Percentiles rank a stretch among this genome's conserved stretches.
Conservation (phyloP, 1,284 basidiomycete species). For the Cryptococcus sp. region DNA sequence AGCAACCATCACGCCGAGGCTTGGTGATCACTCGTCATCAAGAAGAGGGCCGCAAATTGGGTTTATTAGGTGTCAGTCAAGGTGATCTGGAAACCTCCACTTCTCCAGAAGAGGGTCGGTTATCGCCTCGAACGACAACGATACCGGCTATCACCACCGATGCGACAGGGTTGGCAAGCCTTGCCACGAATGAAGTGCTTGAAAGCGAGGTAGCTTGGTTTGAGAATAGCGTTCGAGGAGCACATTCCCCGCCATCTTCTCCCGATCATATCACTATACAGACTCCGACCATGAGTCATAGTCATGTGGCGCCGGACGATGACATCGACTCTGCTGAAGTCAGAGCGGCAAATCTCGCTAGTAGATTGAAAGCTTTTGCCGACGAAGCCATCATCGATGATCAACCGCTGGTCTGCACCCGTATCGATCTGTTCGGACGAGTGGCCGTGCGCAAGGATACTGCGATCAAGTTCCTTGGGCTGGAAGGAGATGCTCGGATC, state of each 20-base stretch:
- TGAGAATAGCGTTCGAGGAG: slow-evolving; percentile 17
- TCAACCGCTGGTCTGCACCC: slow-evolving; percentile 43
- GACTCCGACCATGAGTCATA: slow-evolving; percentile 21
- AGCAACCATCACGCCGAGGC: slow-evolving; percentile 16
- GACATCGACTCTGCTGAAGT: slow-evolving; percentile 33
- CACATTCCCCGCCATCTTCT: slow-evolving; percentile 20
- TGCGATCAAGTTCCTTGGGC: slow-evolving; percentile 42
- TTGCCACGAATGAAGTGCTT: slow-evolving; percentile 37
- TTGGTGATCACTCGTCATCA: slow-evolving; percentile 38
- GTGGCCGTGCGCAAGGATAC: slow-evolving; percentile 45
- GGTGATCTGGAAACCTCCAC: slow-evolving; percentile 23
- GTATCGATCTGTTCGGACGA: slow-evolving; percentile 42
- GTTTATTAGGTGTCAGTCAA: slow-evolving; percentile 31
- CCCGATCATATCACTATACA: slow-evolving; percentile 22
- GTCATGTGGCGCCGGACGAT: slow-evolving; percentile 15
- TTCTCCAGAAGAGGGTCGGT: slow-evolving; percentile 17
- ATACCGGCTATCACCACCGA: slow-evolving; percentile 35
- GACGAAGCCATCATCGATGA: slow-evolving; percentile 17
- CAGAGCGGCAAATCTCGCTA: slow-evolving; percentile 29
- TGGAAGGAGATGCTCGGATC: slow-evolving; percentile 25
- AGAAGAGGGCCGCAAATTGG: slow-evolving; percentile 45
- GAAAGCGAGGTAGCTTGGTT: slow-evolving; percentile 42
- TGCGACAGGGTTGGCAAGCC: slow-evolving; percentile 30
- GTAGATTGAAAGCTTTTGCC: slow-evolving; percentile 37
- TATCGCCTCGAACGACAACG: slow-evolving; percentile 31